These are phyloP conservation scores for Hypomyces rosellus DNA, from an alignment of 2,329 filamentous ascomycete species.

Conservation along the genomic window DNA sequence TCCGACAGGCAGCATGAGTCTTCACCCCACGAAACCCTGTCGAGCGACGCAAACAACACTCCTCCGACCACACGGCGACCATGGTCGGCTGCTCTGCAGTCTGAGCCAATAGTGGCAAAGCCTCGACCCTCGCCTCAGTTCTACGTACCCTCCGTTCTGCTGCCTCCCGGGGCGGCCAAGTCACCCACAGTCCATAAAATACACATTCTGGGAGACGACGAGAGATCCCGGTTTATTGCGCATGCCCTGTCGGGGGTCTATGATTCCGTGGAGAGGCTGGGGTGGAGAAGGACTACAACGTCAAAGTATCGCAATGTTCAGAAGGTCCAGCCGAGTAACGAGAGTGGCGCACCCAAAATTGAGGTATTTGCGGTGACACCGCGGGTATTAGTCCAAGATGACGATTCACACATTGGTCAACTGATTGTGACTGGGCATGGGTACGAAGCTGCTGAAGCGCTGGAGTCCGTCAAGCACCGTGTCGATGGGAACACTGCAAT, in stretches of 20 bases:
- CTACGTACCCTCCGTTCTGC: conserved; percentile 31
- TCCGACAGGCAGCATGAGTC: conserved; percentile 16
- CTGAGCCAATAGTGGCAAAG: conserved; percentile 12
- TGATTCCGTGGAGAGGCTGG: conserved; percentile 32
- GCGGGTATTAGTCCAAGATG: conserved; percentile 14
- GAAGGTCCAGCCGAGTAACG: conserved; percentile 15
- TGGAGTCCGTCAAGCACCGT: conserved; percentile 57
- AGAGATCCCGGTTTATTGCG: conserved; percentile 34
- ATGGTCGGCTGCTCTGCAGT: conserved; percentile 16
- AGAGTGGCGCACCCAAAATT: conserved; percentile 13
- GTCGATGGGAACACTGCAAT: conserved; percentile 65
- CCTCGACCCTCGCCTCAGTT: conserved; percentile 17
- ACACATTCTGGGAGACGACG: conserved; percentile 37
- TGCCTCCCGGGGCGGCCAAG: conserved; percentile 26
- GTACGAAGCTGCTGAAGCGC: conserved; percentile 49
- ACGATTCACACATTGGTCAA: conserved; percentile 56
- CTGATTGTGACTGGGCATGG: conserved; percentile 58
- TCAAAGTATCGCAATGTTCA: conserved; percentile 28
- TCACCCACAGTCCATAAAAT: conserved; percentile 33
- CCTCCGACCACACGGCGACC: conserved; percentile 12
- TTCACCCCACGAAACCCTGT: conserved; percentile 16
- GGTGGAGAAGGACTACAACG: conserved; percentile 19
- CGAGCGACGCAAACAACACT: conserved; percentile 13
- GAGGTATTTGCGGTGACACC: conserved; percentile 18
- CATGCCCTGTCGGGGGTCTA: conserved; percentile 36